phyloP scores from a whole-genome alignment of 2,329 filamentous ascomycete genomes.

The Phyllachora maydis region DNA sequence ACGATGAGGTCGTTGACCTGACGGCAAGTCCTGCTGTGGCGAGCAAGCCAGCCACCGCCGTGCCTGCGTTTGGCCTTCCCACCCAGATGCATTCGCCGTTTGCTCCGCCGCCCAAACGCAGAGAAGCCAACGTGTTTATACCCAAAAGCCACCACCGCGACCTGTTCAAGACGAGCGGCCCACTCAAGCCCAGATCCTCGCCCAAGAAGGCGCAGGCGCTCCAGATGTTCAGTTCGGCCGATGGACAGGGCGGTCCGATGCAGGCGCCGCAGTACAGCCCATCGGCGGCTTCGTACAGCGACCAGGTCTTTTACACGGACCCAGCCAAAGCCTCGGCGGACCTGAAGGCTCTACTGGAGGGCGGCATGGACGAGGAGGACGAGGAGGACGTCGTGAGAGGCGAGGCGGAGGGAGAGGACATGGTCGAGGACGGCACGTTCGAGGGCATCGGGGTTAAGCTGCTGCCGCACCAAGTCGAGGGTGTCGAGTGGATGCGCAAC shows the following conservation, averaged over 20 bases:
- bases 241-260: conserved; percentile 7
- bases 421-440: conserved; percentile 29
- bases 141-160: conserved; percentile 30
- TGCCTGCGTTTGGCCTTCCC: conserved; percentile 11
- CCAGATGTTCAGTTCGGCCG: conserved; percentile 24
- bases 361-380: conserved; percentile 56
- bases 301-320: conserved; percentile 44
- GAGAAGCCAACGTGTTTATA: conserved; percentile 28
- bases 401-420: conserved; percentile 16
- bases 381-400: no score
- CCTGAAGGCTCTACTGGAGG: conserved; percentile 65
- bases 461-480: conserved; percentile 83
- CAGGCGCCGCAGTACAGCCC: conserved; percentile 12
- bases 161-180: conserved; percentile 22
- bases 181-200: conserved; percentile 22
- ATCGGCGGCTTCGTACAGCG: conserved; percentile 10
- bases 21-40: conserved; percentile 9
- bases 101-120: conserved; percentile 7
- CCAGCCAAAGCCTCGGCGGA: conserved; percentile 53
- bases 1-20: conserved; percentile 11
- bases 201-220: conserved; percentile 23
- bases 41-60: conserved; percentile 4
- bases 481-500: conserved; percentile 85
- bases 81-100: conserved; percentile 24
- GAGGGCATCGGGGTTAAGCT: conserved; percentile 75